Base-by-base conservation (phyloP, 2,329 filamentous ascomycete species). In the Stagonosporopsis tanaceti region DNA sequence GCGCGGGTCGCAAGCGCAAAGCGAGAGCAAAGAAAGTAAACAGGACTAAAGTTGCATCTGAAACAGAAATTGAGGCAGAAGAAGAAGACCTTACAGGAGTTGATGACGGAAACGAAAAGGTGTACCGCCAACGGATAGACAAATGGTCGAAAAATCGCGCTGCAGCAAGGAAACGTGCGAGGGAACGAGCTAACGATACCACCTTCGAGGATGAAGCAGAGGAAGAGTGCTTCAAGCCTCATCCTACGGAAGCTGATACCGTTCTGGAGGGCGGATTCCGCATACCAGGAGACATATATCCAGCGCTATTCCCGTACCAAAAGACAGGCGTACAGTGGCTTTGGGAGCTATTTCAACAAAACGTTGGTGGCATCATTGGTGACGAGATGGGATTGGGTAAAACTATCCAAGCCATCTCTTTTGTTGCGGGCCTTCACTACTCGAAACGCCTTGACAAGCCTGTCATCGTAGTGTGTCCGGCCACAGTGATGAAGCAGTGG, bases 321-420 rank as follows among this genome's bases (percentile, higher is more conserved):
- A 97, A 97, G 76, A 97, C 93, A 0, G 93, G 94, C 3, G 93
- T 99, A 3, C 91, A 97, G 72, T 99, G 95, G 95, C 84, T 99
- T 6, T 93, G 92, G 74, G 94, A 99, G 75, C 81, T 99, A 2
- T 94, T 96, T 73, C 87, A 88, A 53, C 93, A 97, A 73, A 86
- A 90, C 59, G 93, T 97, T 5, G 95, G 95, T 24, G 95, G 95
- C 2, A 98, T 99, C 51, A 85, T 99, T 37, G 95, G 94, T 6
- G 95, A 99, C 71, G 95, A 99, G 76, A 99, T 99, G 95, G 95
- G 96, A 0, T 80, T 99, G n/a, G 95, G 95, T 4, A 99, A 99
- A 79, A 99, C 95, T 1, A 89, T 91, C 25, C 89, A 91, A 70
- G 83, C 87, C 42, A 91, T 91, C 47, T 88, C 92, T 0, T 96